These are phyloP conservation scores for Corylus americana DNA, from an alignment of 306 rosid species.

Conservation along the genomic window DNA sequence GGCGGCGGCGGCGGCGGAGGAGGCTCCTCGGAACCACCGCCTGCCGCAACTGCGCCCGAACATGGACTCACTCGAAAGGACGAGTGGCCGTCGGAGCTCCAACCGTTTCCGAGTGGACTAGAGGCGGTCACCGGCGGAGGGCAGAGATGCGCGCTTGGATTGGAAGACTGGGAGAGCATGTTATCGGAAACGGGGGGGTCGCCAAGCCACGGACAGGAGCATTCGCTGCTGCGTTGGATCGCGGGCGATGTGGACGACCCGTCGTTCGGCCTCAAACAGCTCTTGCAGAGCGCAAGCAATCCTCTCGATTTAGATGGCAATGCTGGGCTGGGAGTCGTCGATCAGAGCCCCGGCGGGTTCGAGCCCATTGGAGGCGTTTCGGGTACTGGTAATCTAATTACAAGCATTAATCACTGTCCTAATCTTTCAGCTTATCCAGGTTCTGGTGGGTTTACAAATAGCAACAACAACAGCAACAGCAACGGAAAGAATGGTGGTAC, in stretches of 20 bases:
- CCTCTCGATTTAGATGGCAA: constrained; percentile 63
- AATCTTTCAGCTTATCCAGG: constrained; percentile 14
- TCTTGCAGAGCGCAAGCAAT: constrained; percentile 50
- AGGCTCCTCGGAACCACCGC: constrained; percentile 27
- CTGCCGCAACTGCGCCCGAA: constrained; percentile 27
- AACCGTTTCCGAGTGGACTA: constrained; percentile 25
- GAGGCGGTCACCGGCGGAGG: constrained; percentile 25
- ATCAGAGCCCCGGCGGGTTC: constrained; percentile 53
- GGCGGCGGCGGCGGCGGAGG: constrained; percentile 44
- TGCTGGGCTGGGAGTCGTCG: constrained; percentile 49
- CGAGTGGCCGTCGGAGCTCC: constrained; percentile 39
- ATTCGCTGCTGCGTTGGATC: constrained; percentile 69
- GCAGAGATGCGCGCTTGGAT: constrained; percentile 66
- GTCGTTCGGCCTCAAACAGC: constrained; percentile 74
- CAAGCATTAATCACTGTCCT: constrained; percentile 36
- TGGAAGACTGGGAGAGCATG: constrained; percentile 91
- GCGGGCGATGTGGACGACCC: constrained; percentile 86
- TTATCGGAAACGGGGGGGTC: constrained; percentile 54
- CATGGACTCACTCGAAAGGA: constrained; percentile 32
- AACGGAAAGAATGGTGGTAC: constrained; percentile 28
- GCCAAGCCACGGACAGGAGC: constrained; percentile 57
- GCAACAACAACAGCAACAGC: background rate
- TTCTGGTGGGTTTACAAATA: constrained; percentile 29
- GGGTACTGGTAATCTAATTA: constrained; percentile 34
- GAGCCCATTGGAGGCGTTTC: constrained; percentile 33